Percentiles rank a stretch among this genome's conserved stretches.
phyloP scores from a whole-genome alignment of 495 filamentous ascomycete genomes.

The Hyaloscypha finlandica region DNA sequence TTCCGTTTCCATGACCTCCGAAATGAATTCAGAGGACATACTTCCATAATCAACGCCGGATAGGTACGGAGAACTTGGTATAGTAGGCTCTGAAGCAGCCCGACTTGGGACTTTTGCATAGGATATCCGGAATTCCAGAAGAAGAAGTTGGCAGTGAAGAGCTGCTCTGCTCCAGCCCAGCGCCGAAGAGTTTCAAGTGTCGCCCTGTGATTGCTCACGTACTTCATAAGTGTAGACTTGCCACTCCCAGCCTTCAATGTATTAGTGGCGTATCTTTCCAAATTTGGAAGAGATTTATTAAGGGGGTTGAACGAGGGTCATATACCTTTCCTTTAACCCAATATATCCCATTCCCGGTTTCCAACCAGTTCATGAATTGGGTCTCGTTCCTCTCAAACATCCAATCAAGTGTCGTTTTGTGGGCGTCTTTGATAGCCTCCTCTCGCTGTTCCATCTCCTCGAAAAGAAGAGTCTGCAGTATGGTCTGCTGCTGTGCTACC shows the following conservation, averaged over 20 bases:
- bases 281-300: no score
- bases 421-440: conserved; percentile 1
- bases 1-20: neutral
- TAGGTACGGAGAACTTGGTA: neutral
- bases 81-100: neutral
- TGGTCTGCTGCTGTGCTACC: neutral
- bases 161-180: neutral
- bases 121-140: conserved; percentile 3
- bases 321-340: conserved; percentile 4
- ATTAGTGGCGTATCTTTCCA: no score
- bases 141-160: neutral
- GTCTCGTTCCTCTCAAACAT: neutral
- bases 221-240: conserved; percentile 2
- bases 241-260: neutral
- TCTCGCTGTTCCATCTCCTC: neutral
- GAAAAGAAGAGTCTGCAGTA: neutral
- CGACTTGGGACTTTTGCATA: neutral
- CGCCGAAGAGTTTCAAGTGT: neutral
- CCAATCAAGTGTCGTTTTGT: conserved; percentile 1
- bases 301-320: neutral
- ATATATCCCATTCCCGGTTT: neutral
- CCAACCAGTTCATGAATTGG: neutral
- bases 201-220: neutral
- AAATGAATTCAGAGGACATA: neutral
- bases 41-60: neutral